Evolutionary conservation across 2,329 filamentous ascomycete genomes (phyloP).

Genomic region (Fusarium piperis): DNA sequence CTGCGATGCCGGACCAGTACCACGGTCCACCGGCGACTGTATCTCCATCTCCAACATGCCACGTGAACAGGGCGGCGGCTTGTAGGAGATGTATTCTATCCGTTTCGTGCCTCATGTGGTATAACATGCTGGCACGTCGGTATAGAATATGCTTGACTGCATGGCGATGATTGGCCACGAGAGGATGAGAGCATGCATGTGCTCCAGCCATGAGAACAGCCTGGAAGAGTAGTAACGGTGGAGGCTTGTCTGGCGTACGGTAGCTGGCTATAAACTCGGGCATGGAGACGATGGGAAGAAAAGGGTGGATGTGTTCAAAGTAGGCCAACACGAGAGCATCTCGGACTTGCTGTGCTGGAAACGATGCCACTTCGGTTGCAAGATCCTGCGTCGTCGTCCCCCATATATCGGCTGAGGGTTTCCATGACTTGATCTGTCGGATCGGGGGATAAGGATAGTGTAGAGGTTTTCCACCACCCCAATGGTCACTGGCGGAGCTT

Average conservation of each 20-base stretch:
- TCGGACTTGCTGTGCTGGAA: constrained; percentile 39
- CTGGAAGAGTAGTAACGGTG: constrained; percentile 33
- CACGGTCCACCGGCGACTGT: constrained; percentile 37
- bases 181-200: constrained; percentile 36
- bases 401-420: constrained; percentile 31
- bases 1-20: constrained; percentile 40
- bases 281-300: constrained; percentile 37
- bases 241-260: constrained; percentile 32
- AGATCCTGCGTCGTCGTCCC: constrained; percentile 35
- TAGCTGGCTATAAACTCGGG: constrained; percentile 39
- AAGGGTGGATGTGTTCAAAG: constrained; percentile 40
- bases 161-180: constrained; percentile 37
- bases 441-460: constrained; percentile 42
- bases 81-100: constrained; percentile 39
- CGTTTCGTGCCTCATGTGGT: constrained; percentile 40
- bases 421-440: constrained; percentile 37
- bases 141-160: constrained; percentile 41
- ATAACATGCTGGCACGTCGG: constrained; percentile 38
- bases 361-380: constrained; percentile 33
- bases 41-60: constrained; percentile 39
- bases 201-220: constrained; percentile 40
- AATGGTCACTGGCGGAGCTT: constrained; percentile 20
- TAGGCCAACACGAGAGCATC: constrained; percentile 36
- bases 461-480: constrained; percentile 7
- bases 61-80: constrained; percentile 36